Evolutionary conservation across 306 rosid species (phyloP), one percentile per base, ranked within the genome.

Genomic region (Prunus kanzakura): DNA sequence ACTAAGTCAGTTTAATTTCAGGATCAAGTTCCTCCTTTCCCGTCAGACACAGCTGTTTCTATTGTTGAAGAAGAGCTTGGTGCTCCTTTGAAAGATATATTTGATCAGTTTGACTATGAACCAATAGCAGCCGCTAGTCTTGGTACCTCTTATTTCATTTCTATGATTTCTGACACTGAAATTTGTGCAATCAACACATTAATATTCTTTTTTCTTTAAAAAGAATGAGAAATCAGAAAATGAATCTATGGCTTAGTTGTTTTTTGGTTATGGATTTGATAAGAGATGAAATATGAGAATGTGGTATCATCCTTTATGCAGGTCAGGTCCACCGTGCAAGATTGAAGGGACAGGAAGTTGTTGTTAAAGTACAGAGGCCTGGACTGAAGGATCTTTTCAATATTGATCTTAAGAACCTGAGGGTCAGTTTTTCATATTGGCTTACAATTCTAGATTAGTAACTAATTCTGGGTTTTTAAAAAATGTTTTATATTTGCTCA

Each of bases 91-190:
- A 75, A 63, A 72, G 82, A 63, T 51, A 72, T 91, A 72, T 95
- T 95, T 86, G 97, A 95, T 82, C 79, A 82, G 79, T 95, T 95
- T 84, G 97, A 92, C 72, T 88, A 82, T 82, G 99, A 95, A 82
- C 99, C 97, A 76, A 92, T 95, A 67, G 99, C 99, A 76, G 99
- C 99, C 63, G 99, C 99, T 76, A 95, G 99, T 95, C 97, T 95
- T 68, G 99, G 99, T 95, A 88, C 88, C 68, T 73, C 64, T 62
- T 51, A 72, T 81, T 80, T 75, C 71, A 69, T 79, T 69, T 79
- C 25, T 43, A 38, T 49, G 57, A 66, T 70, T 30, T 69, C n/a
- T 78, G 50, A 75, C 64, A 30, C 41, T 56, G 38, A 58, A 69
- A 20, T 60, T 14, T 67, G 64, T 82, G 35, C 72, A 67, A 51